Conservation (phyloP, 2,329 filamentous ascomycete species). For the Beauveria sp. region DNA sequence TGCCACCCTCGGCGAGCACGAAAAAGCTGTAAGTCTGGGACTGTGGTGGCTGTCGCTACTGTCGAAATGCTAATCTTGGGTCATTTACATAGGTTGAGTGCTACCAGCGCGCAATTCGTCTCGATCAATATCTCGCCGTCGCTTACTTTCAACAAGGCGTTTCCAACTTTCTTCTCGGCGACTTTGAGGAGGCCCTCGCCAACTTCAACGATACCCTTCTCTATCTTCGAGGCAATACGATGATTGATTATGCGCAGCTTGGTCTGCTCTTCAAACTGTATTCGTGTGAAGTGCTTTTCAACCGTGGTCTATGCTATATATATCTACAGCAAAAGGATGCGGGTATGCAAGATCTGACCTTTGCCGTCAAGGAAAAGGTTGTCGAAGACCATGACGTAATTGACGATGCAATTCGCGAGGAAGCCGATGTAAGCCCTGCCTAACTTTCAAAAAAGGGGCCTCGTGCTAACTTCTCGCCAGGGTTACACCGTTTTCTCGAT, state of each 20-base stretch:
- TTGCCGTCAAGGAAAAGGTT: slow-evolving; percentile 90
- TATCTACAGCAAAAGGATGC: slow-evolving; percentile 87
- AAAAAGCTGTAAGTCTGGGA: slow-evolving; percentile 70
- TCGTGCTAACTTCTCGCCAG: slow-evolving; percentile 35
- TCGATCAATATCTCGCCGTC: slow-evolving; percentile 93
- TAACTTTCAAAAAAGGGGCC: neutral
- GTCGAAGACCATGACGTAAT: slow-evolving; percentile 97
- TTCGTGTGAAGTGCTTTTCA: slow-evolving; percentile 96
- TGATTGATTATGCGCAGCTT: slow-evolving; percentile 96
- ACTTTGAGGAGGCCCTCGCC: slow-evolving; percentile 93
- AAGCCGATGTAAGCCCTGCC: slow-evolving; percentile 64
- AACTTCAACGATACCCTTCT: slow-evolving; percentile 98
- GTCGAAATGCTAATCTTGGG: slow-evolving; percentile 7
- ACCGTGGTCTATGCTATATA: slow-evolving; percentile 93
- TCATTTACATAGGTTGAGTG: slow-evolving; percentile 66
- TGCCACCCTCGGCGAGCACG: slow-evolving; percentile 90
- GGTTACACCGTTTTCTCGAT: slow-evolving; percentile 99
- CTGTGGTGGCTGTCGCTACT: slow-evolving; percentile 6
- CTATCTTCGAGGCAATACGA: slow-evolving; percentile 89
- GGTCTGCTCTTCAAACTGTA: slow-evolving; percentile 94
- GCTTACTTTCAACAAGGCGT: slow-evolving; percentile 98
- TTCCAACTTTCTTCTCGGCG: slow-evolving; percentile 92
- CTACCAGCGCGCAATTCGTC: slow-evolving; percentile 82
- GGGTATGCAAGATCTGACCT: slow-evolving; percentile 84
- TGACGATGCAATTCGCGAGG: slow-evolving; percentile 88